Conservation (phyloP, 805 yeast species). For the Starmera caribaea region DNA sequence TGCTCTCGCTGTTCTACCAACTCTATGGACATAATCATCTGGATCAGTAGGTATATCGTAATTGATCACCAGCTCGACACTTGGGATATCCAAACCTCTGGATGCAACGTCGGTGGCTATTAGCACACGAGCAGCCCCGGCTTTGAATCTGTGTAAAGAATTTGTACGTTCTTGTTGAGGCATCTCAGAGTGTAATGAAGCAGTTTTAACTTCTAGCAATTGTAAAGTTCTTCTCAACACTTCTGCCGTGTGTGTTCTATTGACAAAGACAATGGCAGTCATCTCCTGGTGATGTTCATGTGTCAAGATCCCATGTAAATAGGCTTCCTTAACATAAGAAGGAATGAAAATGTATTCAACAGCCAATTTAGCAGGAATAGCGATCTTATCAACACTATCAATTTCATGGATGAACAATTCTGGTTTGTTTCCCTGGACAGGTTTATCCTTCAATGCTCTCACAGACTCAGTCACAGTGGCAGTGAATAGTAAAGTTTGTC, state of each 20-base stretch:
- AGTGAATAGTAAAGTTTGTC: conserved; percentile 88
- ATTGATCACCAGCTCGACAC: conserved; percentile 82
- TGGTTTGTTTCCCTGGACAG: conserved; percentile 43
- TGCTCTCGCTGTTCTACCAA: conserved; percentile 98
- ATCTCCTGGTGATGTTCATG: conserved; percentile 52
- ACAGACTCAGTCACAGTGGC: conserved; percentile 96
- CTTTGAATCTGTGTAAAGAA: conserved; percentile 86
- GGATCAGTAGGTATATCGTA: conserved; percentile 94
- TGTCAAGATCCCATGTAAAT: conserved; percentile 58
- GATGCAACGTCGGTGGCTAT: conserved; percentile 97
- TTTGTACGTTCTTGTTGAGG: conserved; percentile 87
- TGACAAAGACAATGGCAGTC: conserved; percentile 82
- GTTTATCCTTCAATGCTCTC: conserved; percentile 60
- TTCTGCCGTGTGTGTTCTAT: conserved; percentile 87
- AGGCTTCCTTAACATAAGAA: conserved; percentile 83
- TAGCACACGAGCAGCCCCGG: conserved; percentile 86
- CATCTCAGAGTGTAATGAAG: conserved; percentile 91
- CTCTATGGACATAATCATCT: conserved; percentile 92
- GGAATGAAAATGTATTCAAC: conserved; percentile 72
- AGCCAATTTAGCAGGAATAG: conserved; percentile 65
- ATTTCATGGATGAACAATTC: conserved; percentile 63
- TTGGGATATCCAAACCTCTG: conserved; percentile 94
- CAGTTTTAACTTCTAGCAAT: conserved; percentile 65
- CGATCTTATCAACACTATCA: conserved; percentile 62
- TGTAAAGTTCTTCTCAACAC: conserved; percentile 68